Evolutionary conservation across 2,329 filamentous ascomycete species (phyloP).

Genomic region (Colletotrichum ledebouriae): DNA sequence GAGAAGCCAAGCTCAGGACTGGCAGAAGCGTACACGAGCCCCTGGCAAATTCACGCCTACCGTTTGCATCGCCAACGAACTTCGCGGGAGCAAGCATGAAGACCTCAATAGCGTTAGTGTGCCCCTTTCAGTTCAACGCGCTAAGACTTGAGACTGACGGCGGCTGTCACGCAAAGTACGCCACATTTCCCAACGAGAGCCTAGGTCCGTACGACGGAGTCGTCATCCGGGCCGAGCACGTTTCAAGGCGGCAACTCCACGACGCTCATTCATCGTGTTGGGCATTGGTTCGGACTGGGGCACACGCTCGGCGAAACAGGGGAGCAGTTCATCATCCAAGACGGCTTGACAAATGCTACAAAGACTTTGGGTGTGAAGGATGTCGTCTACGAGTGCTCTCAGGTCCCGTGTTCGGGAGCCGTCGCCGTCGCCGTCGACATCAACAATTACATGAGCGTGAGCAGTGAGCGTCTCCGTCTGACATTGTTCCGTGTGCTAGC

Average conservation of each 20-base stretch:
- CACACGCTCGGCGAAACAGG: conserved; percentile 38
- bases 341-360: conserved; percentile 44
- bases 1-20: conserved; percentile 29
- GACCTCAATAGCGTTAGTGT: conserved; percentile 35
- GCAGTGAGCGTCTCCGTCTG: conserved; percentile 1
- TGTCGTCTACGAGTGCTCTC: conserved; percentile 41
- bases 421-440: conserved; percentile 33
- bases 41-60: conserved; percentile 28
- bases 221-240: conserved; percentile 31
- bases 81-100: not conserved
- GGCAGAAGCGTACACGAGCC: conserved; percentile 26
- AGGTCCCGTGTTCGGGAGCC: conserved; percentile 37
- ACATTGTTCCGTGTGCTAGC: not conserved
- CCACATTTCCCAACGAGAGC: conserved; percentile 36
- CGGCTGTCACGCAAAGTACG: conserved; percentile 18
- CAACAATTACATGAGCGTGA: conserved; percentile 46
- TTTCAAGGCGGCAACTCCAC: conserved; percentile 39
- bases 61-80: conserved; percentile 32
- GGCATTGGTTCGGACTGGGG: conserved; percentile 43
- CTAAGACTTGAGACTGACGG: not conserved
- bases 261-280: conserved; percentile 48
- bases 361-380: conserved; percentile 41
- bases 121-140: not conserved
- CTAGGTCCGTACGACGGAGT: conserved; percentile 34
- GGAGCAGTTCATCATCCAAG: conserved; percentile 40